Percentiles rank a stretch among this genome's conserved stretches.
Conservation (phyloP, 140 eudicot species). For the Oenanthe javanica region DNA sequence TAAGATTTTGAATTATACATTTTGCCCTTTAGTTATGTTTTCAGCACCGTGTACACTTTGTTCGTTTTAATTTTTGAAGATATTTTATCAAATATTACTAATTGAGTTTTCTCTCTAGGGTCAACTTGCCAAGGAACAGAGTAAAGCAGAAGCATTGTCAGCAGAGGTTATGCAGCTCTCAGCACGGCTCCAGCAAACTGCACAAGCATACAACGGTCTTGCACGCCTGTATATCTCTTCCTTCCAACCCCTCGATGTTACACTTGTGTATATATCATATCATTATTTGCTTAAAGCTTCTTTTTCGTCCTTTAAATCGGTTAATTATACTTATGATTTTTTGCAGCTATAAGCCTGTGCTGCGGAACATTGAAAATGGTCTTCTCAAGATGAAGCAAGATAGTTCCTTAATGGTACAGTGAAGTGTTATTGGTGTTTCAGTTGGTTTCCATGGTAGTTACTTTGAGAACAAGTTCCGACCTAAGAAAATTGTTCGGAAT, state of each 20-base stretch:
- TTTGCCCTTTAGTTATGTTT: neutral
- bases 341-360: conserved; percentile 84
- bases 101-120: conserved; percentile 32
- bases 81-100: neutral
- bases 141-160: conserved; percentile 80
- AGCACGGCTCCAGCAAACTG: conserved; percentile 80
- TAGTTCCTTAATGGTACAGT: conserved; percentile 49
- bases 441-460: neutral
- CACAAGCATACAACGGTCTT: conserved; percentile 78
- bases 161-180: conserved; percentile 92
- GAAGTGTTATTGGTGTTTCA: conserved; percentile 8
- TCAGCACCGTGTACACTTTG: neutral
- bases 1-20: neutral
- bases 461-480: neutral
- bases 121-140: conserved; percentile 78
- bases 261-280: neutral
- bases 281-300: neutral
- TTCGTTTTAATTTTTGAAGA: neutral
- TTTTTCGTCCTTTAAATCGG: neutral
- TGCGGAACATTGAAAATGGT: conserved; percentile 83
- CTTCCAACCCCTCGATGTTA: neutral
- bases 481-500: neutral
- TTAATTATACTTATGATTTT: neutral
- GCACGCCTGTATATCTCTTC: conserved; percentile 65
- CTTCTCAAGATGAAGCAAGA: conserved; percentile 89